A percentile compares a stretch with the other conserved stretches of the same genome.
These are phyloP conservation scores for Eutypella sp. DNA, from an alignment of 2,329 filamentous ascomycete species.

Conservation along the genomic window DNA sequence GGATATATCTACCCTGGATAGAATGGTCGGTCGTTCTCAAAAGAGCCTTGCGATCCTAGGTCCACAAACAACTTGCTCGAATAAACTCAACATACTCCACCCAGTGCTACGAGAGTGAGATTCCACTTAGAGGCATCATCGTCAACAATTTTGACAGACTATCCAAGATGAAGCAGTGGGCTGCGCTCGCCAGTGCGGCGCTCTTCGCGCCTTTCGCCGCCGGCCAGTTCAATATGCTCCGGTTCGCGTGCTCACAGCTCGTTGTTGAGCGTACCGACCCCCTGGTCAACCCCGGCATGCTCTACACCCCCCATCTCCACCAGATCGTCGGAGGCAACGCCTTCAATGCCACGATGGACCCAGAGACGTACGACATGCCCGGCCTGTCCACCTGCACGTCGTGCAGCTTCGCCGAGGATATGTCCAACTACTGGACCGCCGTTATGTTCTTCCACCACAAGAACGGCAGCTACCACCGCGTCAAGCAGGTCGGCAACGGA, in stretches of 20 bases:
- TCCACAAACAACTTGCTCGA: not conserved
- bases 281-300: constrained; percentile 39
- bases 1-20: not conserved
- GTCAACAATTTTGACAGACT: not conserved
- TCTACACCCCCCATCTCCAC: constrained; percentile 41
- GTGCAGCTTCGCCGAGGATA: constrained; percentile 38
- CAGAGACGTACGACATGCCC: constrained; percentile 29
- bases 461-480: constrained; percentile 39
- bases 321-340: constrained; percentile 43
- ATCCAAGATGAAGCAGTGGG: constrained; percentile 28
- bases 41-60: not conserved
- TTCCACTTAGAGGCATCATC: not conserved
- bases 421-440: constrained; percentile 44
- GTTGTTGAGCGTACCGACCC: constrained; percentile 43
- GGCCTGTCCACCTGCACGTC: constrained; percentile 36
- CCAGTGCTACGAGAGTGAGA: not conserved
- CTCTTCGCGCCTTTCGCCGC: constrained; percentile 27
- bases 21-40: not conserved
- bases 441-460: constrained; percentile 40
- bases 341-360: constrained; percentile 40
- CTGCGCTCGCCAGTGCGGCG: constrained; percentile 24
- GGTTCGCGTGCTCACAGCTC: constrained; percentile 43
- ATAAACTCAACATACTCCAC: not conserved
- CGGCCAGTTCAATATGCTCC: constrained; percentile 36
- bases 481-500: constrained; percentile 40